phyloP scores from a whole-genome alignment of 371 early-diverging fungal species.

The Mucor mucedo region DNA sequence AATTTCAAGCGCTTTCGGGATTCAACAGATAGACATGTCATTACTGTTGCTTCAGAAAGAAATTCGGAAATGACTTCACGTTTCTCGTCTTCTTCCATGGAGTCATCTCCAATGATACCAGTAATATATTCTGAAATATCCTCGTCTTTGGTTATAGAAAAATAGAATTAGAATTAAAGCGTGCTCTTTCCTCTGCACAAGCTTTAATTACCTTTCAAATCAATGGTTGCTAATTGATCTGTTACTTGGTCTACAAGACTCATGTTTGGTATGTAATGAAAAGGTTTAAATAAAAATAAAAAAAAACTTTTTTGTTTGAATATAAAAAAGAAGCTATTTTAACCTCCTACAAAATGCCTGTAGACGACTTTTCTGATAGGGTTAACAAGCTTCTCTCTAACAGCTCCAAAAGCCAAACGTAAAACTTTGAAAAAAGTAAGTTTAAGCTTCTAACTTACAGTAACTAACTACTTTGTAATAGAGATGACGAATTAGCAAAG shows the following conservation, averaged over 20 bases:
- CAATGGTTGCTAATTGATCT: slow-evolving; percentile 28
- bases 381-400: slow-evolving; percentile 7
- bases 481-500: slow-evolving; percentile 37
- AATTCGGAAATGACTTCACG: slow-evolving; percentile 62
- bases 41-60: slow-evolving; percentile 55
- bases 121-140: slow-evolving; percentile 62
- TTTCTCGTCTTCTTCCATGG: slow-evolving; percentile 61
- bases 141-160: slow-evolving; percentile 29
- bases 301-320: neutral
- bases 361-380: slow-evolving; percentile 10
- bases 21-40: neutral
- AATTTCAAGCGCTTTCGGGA: too few relatives aligned
- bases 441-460: neutral
- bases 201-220: slow-evolving; percentile 32
- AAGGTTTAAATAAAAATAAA: neutral
- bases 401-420: slow-evolving; percentile 3
- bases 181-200: neutral
- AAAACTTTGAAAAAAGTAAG: neutral
- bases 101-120: slow-evolving; percentile 59
- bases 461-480: neutral
- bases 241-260: slow-evolving; percentile 36
- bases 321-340: slow-evolving; percentile 7
- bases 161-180: neutral
- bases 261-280: slow-evolving; percentile 13
- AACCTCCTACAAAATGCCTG: neutral